Evolutionary conservation across 345 rosid genomes (phyloP), one percentile per base, ranked within the genome.

Genomic region (Cochlearia excelsa): DNA sequence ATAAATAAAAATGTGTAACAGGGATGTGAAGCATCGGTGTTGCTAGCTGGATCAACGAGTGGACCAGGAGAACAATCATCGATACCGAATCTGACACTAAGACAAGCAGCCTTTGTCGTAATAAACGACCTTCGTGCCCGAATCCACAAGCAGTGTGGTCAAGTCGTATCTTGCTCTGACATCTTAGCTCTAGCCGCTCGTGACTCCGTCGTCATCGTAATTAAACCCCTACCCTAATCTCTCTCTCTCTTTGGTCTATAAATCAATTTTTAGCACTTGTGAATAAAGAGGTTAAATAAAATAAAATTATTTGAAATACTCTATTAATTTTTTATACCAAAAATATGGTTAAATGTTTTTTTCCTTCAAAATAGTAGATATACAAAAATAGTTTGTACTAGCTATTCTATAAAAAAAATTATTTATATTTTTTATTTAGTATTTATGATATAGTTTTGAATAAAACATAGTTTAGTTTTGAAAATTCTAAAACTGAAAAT

Each of bases 21-120:
- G 98, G 98, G 95, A 11, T 88, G 96, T 48, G 98, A 88, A 68
- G 96, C 62, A 1, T 91, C 98, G 1, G 96, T 88, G 60, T 45
- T 91, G 74, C 82, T 91, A 26, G 86, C 71, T 30, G 95, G 96
- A 48, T 84, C 98, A 11, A 79, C 90, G 0, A 79, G 82, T 69
- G 95, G 91, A 44, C 96, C 98, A 10, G 67, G 95, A 26, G 96
- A 91, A 79, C 84, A 91, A 61, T 77, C 80, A 0, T 78, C 96
- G 5, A 70, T 68, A 4, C 96, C 98, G 1, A 81, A 81, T 51
- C 68, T 76, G 44, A 78, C 69, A 33, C 64, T 81, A 3, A 63
- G 82, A 10, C 57, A 67, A 30, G 41, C 54, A 54, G 79, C 82
- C 30, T 78, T 78, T 53, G 63, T 66, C 35, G 67, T 81, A 67